Base-by-base conservation (phyloP, 1,284 basidiomycete species). In the Marasmius fiardii region DNA sequence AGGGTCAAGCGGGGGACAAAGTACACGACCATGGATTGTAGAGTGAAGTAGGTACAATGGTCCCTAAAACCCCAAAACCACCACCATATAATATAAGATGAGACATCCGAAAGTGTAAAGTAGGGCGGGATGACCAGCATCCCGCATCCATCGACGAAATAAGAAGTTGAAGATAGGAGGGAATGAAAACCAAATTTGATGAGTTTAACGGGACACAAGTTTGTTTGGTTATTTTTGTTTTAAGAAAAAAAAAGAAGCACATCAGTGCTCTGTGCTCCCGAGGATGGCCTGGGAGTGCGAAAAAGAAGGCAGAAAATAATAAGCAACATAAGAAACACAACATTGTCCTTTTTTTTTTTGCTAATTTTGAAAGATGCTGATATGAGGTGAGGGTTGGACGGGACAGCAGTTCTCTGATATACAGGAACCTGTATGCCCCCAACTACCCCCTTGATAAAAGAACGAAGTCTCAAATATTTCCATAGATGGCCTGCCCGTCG, bases 401-500 rank as follows among this genome's bases (percentile, higher is more conserved):
- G 39, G 39, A 41, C 7, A 6, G 3, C n/a, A 41, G n/a, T n/a
- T n/a, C 20, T n/a, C 39, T n/a, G 2, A 20, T 4, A 3, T 41
- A n/a, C 11, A 7, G 14, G n/a, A 7, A 7, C 39, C 39, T 7
- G 39, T 16, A n/a, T 16, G 4, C 16, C 39, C 20, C 39, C 39
- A 41, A 41, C 28, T 4, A 31, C 10, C 28, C 5, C 28, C 28
- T 4, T 31, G 28, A 16, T 41, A 7, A 41, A 41, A 20, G 16
- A 14, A 39, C 16, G 14, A 5, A n/a, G 18, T 14, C 43, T 62
- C 69, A 74, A 54, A 81, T 60, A 21, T 63, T 64, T 24, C 88
- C 88, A 65, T 82, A 93, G 28, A 84, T 85, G 7, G 80, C 71
- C 58, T 77, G 69, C 20, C 93, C 93, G 65, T 95, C 93, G 12